Conservation (phyloP, 2,329 filamentous ascomycete genomes). For the Xylogone sp. region DNA sequence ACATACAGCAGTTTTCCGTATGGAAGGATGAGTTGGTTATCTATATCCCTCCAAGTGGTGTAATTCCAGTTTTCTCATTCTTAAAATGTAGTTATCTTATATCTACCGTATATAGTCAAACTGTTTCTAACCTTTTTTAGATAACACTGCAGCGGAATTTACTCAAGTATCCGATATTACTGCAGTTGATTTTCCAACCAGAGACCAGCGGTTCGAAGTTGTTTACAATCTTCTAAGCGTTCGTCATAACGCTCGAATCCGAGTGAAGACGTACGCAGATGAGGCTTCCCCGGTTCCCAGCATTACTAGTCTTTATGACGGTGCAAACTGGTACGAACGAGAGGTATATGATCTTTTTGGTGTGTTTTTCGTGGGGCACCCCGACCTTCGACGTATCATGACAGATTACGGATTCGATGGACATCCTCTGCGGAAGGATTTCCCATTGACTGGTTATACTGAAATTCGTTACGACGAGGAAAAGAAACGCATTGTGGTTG, state of each 20-base stretch:
- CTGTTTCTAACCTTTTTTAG: slow-evolving; percentile 34
- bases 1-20: slow-evolving; percentile 97
- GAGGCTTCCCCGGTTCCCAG: slow-evolving; percentile 92
- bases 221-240: slow-evolving; percentile 97
- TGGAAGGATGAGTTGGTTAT: slow-evolving; percentile 99
- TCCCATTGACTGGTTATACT: slow-evolving; percentile 95
- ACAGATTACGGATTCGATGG: slow-evolving; percentile 99
- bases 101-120: neutral
- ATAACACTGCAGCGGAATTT: slow-evolving; percentile 96
- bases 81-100: slow-evolving; percentile 59
- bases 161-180: slow-evolving; percentile 92
- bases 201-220: slow-evolving; percentile 93
- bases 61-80: slow-evolving; percentile 90
- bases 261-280: slow-evolving; percentile 98
- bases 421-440: slow-evolving; percentile 95
- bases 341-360: slow-evolving; percentile 98
- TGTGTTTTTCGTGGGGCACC: slow-evolving; percentile 93
- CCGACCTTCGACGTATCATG: slow-evolving; percentile 95
- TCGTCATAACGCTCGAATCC: slow-evolving; percentile 92
- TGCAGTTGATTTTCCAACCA: slow-evolving; percentile 91
- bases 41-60: slow-evolving; percentile 82
- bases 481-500: slow-evolving; percentile 98
- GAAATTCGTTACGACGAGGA: slow-evolving; percentile 98
- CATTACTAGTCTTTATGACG: slow-evolving; percentile 81
- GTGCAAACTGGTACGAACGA: slow-evolving; percentile 97